Conservation (phyloP, 495 filamentous ascomycete species). For the Lichenothelia convexa region DNA sequence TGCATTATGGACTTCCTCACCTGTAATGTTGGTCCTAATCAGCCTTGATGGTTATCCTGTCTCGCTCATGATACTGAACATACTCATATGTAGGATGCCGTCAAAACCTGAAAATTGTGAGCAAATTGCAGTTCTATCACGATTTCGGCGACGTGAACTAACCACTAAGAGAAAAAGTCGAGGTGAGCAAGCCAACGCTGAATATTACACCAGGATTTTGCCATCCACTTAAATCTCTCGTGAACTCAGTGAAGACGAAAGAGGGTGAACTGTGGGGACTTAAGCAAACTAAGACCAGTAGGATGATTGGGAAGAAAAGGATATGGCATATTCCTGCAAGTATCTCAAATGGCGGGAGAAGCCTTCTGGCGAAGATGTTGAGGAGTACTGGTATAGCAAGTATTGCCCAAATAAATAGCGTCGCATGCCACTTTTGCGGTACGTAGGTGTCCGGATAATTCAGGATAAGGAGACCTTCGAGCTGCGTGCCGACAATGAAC, state of each 20-base stretch:
- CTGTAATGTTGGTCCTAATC: not conserved
- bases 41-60: not conserved
- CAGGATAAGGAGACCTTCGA: not conserved
- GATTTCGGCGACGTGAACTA: not conserved
- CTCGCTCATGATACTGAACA: not conserved
- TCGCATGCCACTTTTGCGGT: not conserved
- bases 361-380: slow-evolving; percentile 1
- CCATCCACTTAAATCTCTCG: not conserved
- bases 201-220: not conserved
- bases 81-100: not conserved
- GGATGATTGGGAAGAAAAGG: slow-evolving; percentile 3
- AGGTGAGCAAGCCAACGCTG: not conserved
- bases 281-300: not conserved
- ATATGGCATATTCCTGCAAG: slow-evolving; percentile 2
- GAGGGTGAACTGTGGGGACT: not conserved
- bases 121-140: too few relatives aligned
- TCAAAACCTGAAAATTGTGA: not conserved
- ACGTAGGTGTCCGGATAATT: not conserved
- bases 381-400: not conserved
- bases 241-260: not conserved
- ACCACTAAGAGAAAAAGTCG: not conserved
- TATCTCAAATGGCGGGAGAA: slow-evolving; percentile 2
- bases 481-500: not conserved
- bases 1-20: not conserved
- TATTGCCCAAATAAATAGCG: not conserved